Evolutionary conservation across 140 eudicot genomes (phyloP).

Genomic region (Flaveria floridana): DNA sequence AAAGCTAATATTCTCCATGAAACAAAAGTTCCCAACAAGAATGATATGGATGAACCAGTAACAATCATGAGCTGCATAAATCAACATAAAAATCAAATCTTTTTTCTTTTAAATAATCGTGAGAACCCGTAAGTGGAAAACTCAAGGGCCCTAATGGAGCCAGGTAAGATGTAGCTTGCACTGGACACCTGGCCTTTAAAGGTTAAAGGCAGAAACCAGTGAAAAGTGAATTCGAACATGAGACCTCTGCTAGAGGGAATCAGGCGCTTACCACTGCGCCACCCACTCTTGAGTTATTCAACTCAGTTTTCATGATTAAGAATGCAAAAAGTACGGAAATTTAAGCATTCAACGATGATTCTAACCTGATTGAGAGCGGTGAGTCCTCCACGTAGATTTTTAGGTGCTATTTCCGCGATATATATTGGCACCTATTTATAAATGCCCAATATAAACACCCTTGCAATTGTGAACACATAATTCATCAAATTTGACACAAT

Average conservation of each 20-base stretch:
- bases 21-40: constrained; percentile 62
- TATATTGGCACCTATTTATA: constrained; percentile 66
- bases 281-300: background rate
- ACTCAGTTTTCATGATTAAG: background rate
- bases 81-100: background rate
- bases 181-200: background rate
- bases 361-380: constrained; percentile 76
- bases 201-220: background rate
- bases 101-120: background rate
- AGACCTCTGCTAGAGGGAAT: background rate
- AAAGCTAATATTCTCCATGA: constrained; percentile 75
- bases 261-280: background rate
- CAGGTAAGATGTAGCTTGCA: background rate
- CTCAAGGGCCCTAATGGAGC: background rate
- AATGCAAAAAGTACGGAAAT: background rate
- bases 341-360: background rate
- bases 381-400: constrained; percentile 77
- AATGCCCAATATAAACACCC: constrained; percentile 22
- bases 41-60: constrained; percentile 58
- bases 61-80: constrained; percentile 71
- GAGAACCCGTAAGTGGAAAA: background rate
- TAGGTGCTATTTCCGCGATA: constrained; percentile 83
- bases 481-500: background rate
- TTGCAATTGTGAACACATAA: constrained; percentile 11
- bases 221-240: background rate